Conservation (phyloP, 805 yeast genomes). For the Yamadazyma sp. region DNA sequence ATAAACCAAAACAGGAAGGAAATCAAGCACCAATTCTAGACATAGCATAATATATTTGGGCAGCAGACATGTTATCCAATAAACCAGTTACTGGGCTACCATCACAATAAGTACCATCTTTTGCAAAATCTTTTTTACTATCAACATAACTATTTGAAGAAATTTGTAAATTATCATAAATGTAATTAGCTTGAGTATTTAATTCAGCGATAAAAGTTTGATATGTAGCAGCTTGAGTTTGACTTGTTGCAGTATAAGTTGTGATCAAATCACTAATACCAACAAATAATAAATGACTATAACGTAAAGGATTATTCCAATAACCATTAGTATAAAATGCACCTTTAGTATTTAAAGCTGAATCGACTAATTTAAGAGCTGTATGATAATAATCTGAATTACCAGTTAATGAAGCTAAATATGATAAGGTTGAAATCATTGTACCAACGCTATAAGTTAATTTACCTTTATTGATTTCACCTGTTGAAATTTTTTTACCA, state of each 20-base stretch:
- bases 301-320: conserved; percentile 22
- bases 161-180: conserved; percentile 14
- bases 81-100: conserved; percentile 12
- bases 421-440: conserved; percentile 20
- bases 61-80: conserved; percentile 19
- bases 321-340: conserved; percentile 18
- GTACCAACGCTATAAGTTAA: conserved; percentile 23
- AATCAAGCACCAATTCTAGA: too few relatives aligned
- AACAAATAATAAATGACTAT: conserved; percentile 19
- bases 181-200: conserved; percentile 13
- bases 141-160: conserved; percentile 9
- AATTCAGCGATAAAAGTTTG: conserved; percentile 12
- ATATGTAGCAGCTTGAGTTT: conserved; percentile 10
- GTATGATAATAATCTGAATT: conserved; percentile 13
- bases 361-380: conserved; percentile 17
- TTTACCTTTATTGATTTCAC: conserved; percentile 20
- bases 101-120: conserved; percentile 7
- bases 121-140: conserved; percentile 1
- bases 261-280: conserved; percentile 22
- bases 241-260: conserved; percentile 14
- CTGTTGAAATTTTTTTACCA: conserved; percentile 17
- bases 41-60: conserved; percentile 18
- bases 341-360: conserved; percentile 17
- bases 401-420: conserved; percentile 15
- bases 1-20: too few relatives aligned